A percentile compares a stretch with the other conserved stretches of the same genome.
phyloP scores from a whole-genome alignment of 2,329 filamentous ascomycete genomes.

The Trichoderma koningii region DNA sequence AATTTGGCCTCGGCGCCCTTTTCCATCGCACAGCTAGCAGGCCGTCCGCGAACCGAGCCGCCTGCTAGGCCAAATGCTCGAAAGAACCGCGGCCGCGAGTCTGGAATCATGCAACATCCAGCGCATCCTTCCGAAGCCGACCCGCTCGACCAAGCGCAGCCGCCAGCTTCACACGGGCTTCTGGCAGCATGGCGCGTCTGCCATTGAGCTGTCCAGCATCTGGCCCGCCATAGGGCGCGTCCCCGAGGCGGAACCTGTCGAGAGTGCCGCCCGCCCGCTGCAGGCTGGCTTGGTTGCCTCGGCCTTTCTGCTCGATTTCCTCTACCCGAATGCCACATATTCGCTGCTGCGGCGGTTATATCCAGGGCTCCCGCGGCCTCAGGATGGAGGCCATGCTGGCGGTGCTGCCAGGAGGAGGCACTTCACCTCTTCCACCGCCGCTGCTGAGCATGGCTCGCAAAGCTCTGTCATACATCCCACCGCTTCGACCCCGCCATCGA shows the following conservation, averaged over 20 bases:
- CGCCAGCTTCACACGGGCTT: constrained; percentile 53
- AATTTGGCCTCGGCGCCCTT: background rate
- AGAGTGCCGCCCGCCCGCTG: constrained; percentile 32
- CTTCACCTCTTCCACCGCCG: constrained; percentile 35
- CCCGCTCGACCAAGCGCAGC: constrained; percentile 43
- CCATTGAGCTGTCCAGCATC: constrained; percentile 50
- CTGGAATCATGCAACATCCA: constrained; percentile 59
- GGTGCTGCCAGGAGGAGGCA: constrained; percentile 33
- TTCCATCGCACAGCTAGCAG: constrained; percentile 15
- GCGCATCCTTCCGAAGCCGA: constrained; percentile 49
- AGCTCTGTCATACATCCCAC: background rate
- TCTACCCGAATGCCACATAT: constrained; percentile 53
- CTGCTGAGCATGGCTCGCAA: constrained; percentile 22
- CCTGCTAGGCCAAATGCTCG: constrained; percentile 51
- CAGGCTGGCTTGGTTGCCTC: constrained; percentile 47
- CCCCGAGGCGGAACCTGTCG: constrained; percentile 21
- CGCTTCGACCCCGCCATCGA: constrained; percentile 8
- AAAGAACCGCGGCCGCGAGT: constrained; percentile 58
- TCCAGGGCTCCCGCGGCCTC: constrained; percentile 35
- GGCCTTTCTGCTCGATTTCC: constrained; percentile 56
- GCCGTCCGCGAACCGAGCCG: constrained; percentile 13
- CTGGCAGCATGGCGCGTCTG: constrained; percentile 57
- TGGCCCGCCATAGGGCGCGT: constrained; percentile 41
- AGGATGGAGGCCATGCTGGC: constrained; percentile 28
- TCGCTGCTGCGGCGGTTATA: constrained; percentile 47